Evolutionary conservation across 192 early-diverging fungal species (phyloP), one percentile per base, ranked within the genome.

Genomic region (Linnemannia hyalina): DNA sequence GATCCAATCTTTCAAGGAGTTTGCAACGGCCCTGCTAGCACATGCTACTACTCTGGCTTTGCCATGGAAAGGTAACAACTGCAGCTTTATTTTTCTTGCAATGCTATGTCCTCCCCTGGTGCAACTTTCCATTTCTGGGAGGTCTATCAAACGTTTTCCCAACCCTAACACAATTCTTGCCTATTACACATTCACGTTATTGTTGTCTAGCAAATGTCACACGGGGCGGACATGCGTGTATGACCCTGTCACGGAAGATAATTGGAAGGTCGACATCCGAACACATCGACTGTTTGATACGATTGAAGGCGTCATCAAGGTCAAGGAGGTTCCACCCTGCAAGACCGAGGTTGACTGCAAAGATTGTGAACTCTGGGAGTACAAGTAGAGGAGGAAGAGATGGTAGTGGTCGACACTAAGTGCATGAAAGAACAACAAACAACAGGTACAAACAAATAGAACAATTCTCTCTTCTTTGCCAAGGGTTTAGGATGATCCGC

Each of bases 1-100:
- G 98, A 99, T 88, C 97, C 98, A 15, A 94, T 99, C 36, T 99
- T 93, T 87, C 90, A 95, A 78, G 98, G 98, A 38, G 90, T 92
- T 36, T 99, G 98, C 81, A 90, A 89, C 16, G 95, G 84, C 5
- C 75, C 79, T 29, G 92, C 90, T 0, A 93, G 92, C 9, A 80
- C 89, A 20, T 97, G 95, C 81, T 96, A 95, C 77, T 93, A 93
- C 65, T 93, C 90, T 29, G 93, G 91, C 2, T 96, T 96, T 78
- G 95, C 94, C 20, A 85, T 96, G 78, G 95, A 96, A 82, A 93
- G 92, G 52, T 90, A 90, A 69, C 94, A 93, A 81, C 94, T 91
- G 88, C 10, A 13, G 44, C 44, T 74, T 72, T 75, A 8, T 47
- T 90, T 77, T 20, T 41, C 81, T 46, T 60, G 41, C 81, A 46